Evolutionary conservation across 1,284 basidiomycete genomes (phyloP), one percentile per base, ranked within the genome.

Genomic region (Ustilago trichophora): DNA sequence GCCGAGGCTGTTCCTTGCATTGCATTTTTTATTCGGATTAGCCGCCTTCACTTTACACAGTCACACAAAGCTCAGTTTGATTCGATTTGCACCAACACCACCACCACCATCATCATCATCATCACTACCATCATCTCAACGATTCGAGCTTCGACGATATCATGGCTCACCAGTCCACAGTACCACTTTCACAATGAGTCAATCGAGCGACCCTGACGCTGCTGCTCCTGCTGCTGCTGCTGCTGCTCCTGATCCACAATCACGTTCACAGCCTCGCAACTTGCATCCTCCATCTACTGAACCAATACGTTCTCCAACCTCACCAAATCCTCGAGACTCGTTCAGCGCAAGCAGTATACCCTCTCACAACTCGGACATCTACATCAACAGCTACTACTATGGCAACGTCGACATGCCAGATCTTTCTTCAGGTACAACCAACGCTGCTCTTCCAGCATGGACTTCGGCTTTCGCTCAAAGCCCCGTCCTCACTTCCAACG

Each of bases 381-480:
- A 65, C 57, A 69, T 72, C 56, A 69, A 65, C 51, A 62, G 57
- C 58, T 72, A 72, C 43, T 72, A 72, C 46, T 72, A 72, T 43
- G 70, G 70, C 37, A 72, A 72, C 32, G 38, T 38, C 16, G 45
- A 72, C 27, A 72, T 72, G 66, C 53, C 60, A n/a, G 65, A 72
- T n/a, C 25, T 69, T 3, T 25, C 29, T 15, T 5, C 35, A 0
- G 26, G 15, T 18, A 15, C 42, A 4, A 31, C 66, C 26, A 51
- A 35, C 19, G 31, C 31, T 16, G 27, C 53, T 10, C 48, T 47
- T 3, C 49, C 57, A 7, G 34, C 38, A 10, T 58, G 62, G 62
- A 38, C 46, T 4, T 32, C 46, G 2, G 35, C 33, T n/a, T 41
- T 56, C 25, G 36, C 53, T 13, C 45, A 38, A 2, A 62, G 57